These are phyloP conservation scores for Trapa incisa DNA, from an alignment of 345 rosid species.

Conservation along the genomic window DNA sequence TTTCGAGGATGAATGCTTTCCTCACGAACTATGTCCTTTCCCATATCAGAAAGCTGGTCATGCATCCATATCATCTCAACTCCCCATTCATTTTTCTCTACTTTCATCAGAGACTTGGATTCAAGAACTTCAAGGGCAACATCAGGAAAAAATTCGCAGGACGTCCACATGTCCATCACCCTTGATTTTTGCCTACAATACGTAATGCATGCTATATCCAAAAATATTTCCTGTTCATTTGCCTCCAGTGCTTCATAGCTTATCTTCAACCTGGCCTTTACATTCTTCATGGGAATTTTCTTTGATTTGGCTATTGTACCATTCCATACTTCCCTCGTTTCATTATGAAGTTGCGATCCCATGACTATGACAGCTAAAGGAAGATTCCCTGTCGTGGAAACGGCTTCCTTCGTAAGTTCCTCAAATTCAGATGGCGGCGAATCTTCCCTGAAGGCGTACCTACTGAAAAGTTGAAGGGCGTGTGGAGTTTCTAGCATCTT, in stretches of 20 bases:
- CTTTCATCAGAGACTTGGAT: too few relatives aligned
- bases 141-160: too few relatives aligned
- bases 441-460: conserved; percentile 1
- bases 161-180: too few relatives aligned
- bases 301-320: background rate
- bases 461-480: background rate
- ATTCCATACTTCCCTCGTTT: background rate
- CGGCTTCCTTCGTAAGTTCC: background rate
- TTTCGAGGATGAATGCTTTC: too few relatives aligned
- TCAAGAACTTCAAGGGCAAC: too few relatives aligned
- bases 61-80: too few relatives aligned
- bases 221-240: too few relatives aligned
- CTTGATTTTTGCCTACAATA: too few relatives aligned
- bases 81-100: too few relatives aligned
- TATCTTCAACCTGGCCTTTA: background rate
- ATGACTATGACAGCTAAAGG: background rate
- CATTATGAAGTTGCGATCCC: background rate
- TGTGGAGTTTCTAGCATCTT: background rate
- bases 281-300: background rate
- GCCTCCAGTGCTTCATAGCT: background rate
- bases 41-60: too few relatives aligned
- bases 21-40: too few relatives aligned
- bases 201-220: too few relatives aligned
- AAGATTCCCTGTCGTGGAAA: background rate
- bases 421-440: conserved; percentile 1